Evolutionary conservation across 2,329 filamentous ascomycete genomes (phyloP).

Genomic region (Fusarium clavum): DNA sequence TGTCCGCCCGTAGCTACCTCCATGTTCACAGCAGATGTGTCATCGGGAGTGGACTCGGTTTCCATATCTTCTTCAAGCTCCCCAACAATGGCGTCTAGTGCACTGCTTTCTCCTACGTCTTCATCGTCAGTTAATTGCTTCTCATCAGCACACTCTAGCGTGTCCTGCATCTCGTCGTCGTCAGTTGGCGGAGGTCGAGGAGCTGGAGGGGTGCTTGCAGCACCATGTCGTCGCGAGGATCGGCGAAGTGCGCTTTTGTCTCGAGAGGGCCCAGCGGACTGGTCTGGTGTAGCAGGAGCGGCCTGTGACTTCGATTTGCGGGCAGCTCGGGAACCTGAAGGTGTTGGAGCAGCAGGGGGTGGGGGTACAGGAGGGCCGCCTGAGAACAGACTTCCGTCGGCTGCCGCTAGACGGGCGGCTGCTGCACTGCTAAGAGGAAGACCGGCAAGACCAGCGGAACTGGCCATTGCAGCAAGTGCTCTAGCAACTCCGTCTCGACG

Average conservation of each 20-base stretch:
- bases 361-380: conserved; percentile 54
- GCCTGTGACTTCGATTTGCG: conserved; percentile 62
- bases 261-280: conserved; percentile 60
- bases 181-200: conserved; percentile 66
- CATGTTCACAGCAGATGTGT: conserved; percentile 88
- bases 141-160: conserved; percentile 93
- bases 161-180: conserved; percentile 72
- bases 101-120: conserved; percentile 72
- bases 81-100: conserved; percentile 88
- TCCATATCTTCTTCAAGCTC: conserved; percentile 89
- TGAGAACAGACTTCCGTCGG: conserved; percentile 55
- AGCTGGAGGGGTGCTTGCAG: conserved; percentile 63
- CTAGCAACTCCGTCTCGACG: conserved; percentile 74
- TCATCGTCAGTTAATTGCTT: conserved; percentile 81
- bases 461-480: conserved; percentile 81
- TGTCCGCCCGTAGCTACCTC: conserved; percentile 89
- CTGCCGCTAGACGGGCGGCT: conserved; percentile 56
- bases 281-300: conserved; percentile 58
- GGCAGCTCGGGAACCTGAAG: conserved; percentile 58
- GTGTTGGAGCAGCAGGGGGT: conserved; percentile 52
- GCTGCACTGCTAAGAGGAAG: conserved; percentile 63
- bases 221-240: conserved; percentile 70
- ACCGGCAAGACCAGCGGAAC: conserved; percentile 73
- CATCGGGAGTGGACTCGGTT: conserved; percentile 70
- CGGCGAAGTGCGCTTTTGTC: conserved; percentile 72